These are phyloP conservation scores for Brassica nigra DNA, from an alignment of 345 rosid species.

Conservation along the genomic window DNA sequence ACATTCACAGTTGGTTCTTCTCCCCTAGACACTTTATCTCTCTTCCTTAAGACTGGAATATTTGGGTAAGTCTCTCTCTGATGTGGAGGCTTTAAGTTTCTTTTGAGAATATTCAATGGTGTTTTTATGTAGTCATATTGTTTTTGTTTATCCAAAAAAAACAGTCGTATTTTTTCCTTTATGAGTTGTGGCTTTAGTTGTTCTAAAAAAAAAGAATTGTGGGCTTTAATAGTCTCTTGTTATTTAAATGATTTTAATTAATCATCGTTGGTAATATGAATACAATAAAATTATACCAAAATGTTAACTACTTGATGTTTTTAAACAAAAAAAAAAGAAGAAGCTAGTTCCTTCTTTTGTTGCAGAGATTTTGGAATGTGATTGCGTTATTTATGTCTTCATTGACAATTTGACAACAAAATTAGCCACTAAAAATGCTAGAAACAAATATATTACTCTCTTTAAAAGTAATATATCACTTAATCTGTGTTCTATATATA, in stretches of 20 bases:
- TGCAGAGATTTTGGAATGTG: neutral
- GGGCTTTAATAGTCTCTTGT: neutral
- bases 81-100: neutral
- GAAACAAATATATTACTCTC: neutral
- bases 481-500: neutral
- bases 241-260: neutral
- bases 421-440: neutral
- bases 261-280: neutral
- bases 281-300: neutral
- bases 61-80: neutral
- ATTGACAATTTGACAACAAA: neutral
- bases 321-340: too few species aligned
- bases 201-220: neutral
- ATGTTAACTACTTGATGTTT: neutral
- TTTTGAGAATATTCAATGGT: neutral
- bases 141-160: neutral
- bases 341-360: neutral
- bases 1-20: neutral
- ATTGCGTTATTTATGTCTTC: neutral
- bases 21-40: slow-evolving; percentile 1
- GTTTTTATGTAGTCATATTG: neutral
- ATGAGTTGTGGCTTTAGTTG: too few species aligned
- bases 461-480: neutral
- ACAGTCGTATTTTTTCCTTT: neutral
- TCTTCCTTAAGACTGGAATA: neutral